Percentiles rank a stretch among this genome's conserved stretches.
These are phyloP conservation scores for Colletotrichum lentis DNA, from an alignment of 2,329 filamentous ascomycete species.

Conservation along the genomic window DNA sequence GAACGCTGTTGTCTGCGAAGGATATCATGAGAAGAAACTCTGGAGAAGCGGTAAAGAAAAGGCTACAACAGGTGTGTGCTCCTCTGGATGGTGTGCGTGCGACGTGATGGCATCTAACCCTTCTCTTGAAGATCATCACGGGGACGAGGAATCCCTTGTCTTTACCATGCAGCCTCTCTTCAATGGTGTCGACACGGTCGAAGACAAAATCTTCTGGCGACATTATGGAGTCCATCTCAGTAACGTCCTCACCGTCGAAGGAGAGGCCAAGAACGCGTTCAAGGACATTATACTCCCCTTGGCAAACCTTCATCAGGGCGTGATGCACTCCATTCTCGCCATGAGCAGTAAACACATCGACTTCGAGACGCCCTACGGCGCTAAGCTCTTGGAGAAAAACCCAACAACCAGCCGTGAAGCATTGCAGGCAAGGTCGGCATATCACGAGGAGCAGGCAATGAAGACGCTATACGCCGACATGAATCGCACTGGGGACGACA, in stretches of 20 bases:
- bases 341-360: slow-evolving; percentile 81
- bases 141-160: slow-evolving; percentile 40
- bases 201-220: slow-evolving; percentile 82
- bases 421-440: slow-evolving; percentile 61
- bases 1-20: slow-evolving; percentile 90
- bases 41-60: slow-evolving; percentile 88
- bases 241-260: slow-evolving; percentile 81
- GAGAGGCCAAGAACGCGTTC: slow-evolving; percentile 83
- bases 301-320: slow-evolving; percentile 77
- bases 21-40: slow-evolving; percentile 84
- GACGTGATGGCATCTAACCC: slow-evolving; percentile 1
- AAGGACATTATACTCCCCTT: slow-evolving; percentile 84
- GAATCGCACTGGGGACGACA: slow-evolving; percentile 51
- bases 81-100: neutral
- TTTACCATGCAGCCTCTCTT: slow-evolving; percentile 74
- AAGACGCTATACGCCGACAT: slow-evolving; percentile 60
- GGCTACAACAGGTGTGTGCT: slow-evolving; percentile 68
- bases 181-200: slow-evolving; percentile 79
- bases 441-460: slow-evolving; percentile 65
- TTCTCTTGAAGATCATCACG: slow-evolving; percentile 9
- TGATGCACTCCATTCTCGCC: slow-evolving; percentile 91
- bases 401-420: slow-evolving; percentile 56
- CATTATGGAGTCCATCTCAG: slow-evolving; percentile 85
- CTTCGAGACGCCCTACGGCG: slow-evolving; percentile 64
- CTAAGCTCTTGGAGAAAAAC: slow-evolving; percentile 60